Evolutionary conservation across 176 grass and related monocot genomes (phyloP), one percentile per base, ranked within the genome.

Genomic region (Carex littledalei): DNA sequence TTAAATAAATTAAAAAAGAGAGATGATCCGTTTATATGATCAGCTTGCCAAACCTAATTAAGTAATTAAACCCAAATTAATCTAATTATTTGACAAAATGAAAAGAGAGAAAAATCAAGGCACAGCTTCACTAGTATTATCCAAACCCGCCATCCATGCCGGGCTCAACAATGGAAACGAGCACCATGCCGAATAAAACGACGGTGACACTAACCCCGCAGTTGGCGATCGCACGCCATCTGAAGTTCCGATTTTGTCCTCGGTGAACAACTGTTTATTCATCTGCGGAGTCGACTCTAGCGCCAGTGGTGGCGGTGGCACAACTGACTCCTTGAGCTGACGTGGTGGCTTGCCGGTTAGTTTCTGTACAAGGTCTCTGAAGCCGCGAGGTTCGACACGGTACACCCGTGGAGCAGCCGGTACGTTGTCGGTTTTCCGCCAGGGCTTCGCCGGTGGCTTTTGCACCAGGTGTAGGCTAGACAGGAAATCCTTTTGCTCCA

Each of bases 351-450:
- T 67, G 10, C 86, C 86, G 6, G 86, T 87, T 13, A 87, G 67
- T 31, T 37, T 73, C 79, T 87, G 86, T 55, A 87, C 86, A 14
- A 87, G 79, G 39, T 87, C 79, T 61, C 86, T 81, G 80, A 87
- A 87, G 21, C 57, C 86, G 1, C 68, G 66, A 22, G 68, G 86
- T 3, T 87, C 86, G 4, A 87, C 86, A 18, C 79, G 86, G 86
- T 87, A 87, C 67, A 87, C 86, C 12, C 79, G 68, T 32, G 86
- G 86, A 39, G 86, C 66, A 3, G 65, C 4, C 8, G 79, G 86
- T 22, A 68, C 10, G 32, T 53, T 67, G 67, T 83, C 80, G 8
- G 67, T 55, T 52, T 49, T 87, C 37, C 79, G 37, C 86, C 86
- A 67, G n/a, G 80, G 79, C 57, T 87, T 87, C 11, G 37, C 15